These are phyloP conservation scores for Rubroshorea leprosula DNA, from an alignment of 345 rosid species.

Conservation along the genomic window DNA sequence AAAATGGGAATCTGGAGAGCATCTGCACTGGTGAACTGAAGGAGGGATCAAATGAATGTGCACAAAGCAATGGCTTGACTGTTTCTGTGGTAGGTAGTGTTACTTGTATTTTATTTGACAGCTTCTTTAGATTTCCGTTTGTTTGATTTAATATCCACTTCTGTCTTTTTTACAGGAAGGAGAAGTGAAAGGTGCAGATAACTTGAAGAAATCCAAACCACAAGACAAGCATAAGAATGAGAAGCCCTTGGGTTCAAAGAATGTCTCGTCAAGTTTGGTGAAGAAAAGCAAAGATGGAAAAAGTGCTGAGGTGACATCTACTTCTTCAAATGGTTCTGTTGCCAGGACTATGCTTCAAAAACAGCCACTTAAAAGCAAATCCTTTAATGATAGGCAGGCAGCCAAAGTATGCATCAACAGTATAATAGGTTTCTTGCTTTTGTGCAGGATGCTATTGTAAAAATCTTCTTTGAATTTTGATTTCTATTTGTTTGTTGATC, in stretches of 20 bases:
- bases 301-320: slow-evolving; percentile 25
- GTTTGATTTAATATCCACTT: neutral
- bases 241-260: slow-evolving; percentile 39
- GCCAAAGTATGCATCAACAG: slow-evolving; percentile 36
- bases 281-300: slow-evolving; percentile 43
- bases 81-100: neutral
- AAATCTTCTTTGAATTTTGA: neutral
- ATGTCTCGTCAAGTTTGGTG: slow-evolving; percentile 27
- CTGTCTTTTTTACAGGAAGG: slow-evolving; percentile 19
- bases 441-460: neutral
- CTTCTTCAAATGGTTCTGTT: slow-evolving; percentile 48
- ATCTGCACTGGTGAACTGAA: neutral
- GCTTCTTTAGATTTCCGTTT: neutral
- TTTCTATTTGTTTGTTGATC: slow-evolving; percentile 20
- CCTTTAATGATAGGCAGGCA: slow-evolving; percentile 46
- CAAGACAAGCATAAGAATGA: slow-evolving; percentile 41
- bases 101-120: neutral
- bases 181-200: slow-evolving; percentile 19
- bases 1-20: neutral
- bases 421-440: neutral
- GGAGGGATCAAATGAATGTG: neutral
- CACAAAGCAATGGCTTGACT: slow-evolving; percentile 1
- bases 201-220: slow-evolving; percentile 28
- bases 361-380: slow-evolving; percentile 43
- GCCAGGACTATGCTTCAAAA: slow-evolving; percentile 32